These are phyloP conservation scores for Vigna trinervia DNA, from an alignment of 306 rosid genomes.

Conservation along the genomic window DNA sequence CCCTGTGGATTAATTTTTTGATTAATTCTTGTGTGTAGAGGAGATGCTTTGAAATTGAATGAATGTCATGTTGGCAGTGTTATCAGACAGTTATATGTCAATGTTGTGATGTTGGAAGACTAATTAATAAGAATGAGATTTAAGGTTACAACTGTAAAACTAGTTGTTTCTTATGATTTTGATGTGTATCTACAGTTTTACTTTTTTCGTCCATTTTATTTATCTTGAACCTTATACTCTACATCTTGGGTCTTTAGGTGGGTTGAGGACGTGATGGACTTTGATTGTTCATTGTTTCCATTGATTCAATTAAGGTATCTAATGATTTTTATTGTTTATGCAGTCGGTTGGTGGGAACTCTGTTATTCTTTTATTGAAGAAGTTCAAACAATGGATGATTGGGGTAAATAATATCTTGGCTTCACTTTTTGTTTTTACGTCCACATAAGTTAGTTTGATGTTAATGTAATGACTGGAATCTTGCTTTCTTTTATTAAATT, in stretches of 20 bases:
- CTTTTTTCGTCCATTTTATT: background rate
- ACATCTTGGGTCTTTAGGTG: background rate
- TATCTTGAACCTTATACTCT: background rate
- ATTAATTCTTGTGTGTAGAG: background rate
- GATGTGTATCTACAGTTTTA: background rate
- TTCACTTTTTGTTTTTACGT: background rate
- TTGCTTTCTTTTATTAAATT: background rate
- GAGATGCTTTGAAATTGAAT: background rate
- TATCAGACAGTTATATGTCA: background rate
- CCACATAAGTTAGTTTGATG: too few species aligned
- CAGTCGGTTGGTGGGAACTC: constrained; percentile 35
- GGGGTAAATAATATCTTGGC: constrained; percentile 60
- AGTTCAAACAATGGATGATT: constrained; percentile 65
- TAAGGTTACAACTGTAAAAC: background rate
- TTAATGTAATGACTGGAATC: background rate
- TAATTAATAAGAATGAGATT: background rate
- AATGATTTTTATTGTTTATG: constrained; percentile 14
- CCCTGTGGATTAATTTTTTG: background rate
- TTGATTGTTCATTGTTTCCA: background rate
- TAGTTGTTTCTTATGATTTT: constrained; percentile 6
- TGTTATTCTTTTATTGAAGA: constrained; percentile 18
- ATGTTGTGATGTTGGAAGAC: background rate
- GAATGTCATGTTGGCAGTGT: background rate
- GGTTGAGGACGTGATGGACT: background rate
- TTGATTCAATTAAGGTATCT: constrained; percentile 15